A percentile compares a stretch with the other conserved stretches of the same genome.
Evolutionary conservation across 2,329 filamentous ascomycete species (phyloP).

Genomic region (Aureobasidium melanogenum): DNA sequence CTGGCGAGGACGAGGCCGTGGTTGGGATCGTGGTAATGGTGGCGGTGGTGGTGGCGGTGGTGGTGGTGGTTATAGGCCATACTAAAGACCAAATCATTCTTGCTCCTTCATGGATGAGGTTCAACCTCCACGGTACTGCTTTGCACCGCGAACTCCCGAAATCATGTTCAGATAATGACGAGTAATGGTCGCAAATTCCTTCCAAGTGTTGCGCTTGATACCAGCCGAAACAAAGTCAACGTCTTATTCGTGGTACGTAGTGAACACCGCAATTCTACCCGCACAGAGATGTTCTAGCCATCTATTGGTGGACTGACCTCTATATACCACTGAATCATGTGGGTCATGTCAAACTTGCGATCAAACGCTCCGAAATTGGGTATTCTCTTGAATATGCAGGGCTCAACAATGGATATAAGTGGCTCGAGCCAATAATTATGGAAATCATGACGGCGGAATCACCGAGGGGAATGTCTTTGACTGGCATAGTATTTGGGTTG

Average conservation of each 20-base stretch:
- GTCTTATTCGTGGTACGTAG: background rate
- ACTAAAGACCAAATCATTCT: background rate
- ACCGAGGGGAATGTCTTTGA: slow-evolving; percentile 33
- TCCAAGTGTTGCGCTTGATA: background rate
- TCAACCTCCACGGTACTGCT: background rate
- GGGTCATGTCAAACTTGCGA: background rate
- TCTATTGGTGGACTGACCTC: background rate
- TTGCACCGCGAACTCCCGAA: background rate
- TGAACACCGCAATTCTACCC: background rate
- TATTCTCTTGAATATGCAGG: background rate
- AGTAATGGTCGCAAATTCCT: background rate
- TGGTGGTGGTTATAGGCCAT: background rate
- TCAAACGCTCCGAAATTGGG: background rate
- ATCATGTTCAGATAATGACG: background rate
- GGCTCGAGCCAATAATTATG: slow-evolving; percentile 15
- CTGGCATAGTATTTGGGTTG: slow-evolving; percentile 39
- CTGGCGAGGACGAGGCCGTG: slow-evolving; percentile 5
- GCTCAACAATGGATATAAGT: background rate
- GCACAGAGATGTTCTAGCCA: background rate
- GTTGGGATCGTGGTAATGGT: background rate
- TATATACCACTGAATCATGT: background rate
- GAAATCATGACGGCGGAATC: slow-evolving; percentile 28
- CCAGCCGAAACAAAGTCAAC: background rate
- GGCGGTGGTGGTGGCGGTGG: background rate
- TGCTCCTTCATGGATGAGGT: background rate